Conservation (phyloP, 495 filamentous ascomycete genomes). For the Trichoderma virens region DNA sequence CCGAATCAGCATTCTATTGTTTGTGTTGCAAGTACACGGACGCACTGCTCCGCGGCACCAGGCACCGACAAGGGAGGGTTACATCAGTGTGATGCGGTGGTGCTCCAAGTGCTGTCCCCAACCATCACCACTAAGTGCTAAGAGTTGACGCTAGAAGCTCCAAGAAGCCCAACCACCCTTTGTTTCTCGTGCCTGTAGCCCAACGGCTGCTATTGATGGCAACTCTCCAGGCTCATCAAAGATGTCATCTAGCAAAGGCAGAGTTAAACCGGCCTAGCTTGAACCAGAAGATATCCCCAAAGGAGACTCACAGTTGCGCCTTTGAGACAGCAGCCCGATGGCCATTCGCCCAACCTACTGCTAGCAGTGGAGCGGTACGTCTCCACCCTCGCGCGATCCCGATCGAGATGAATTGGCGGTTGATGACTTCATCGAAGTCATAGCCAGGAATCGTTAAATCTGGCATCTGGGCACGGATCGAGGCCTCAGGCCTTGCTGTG, state of each 20-base stretch:
- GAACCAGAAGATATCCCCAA: neutral
- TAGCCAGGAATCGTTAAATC: neutral
- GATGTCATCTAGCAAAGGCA: neutral
- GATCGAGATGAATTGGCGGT: neutral
- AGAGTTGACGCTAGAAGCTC: neutral
- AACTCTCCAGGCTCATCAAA: too few relatives aligned
- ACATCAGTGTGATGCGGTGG: conserved; percentile 7
- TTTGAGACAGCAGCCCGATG: neutral
- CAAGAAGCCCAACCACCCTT: neutral
- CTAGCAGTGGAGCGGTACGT: neutral
- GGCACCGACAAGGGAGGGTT: conserved; percentile 6
- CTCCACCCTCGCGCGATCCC: neutral
- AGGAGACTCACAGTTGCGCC: neutral
- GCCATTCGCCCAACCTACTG: neutral
- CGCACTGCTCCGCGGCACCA: neutral
- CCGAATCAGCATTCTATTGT: neutral
- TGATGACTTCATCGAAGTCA: conserved; percentile 6
- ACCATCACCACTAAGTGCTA: neutral
- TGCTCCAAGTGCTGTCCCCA: neutral
- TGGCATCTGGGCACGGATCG: neutral
- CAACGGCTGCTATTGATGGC: too few relatives aligned
- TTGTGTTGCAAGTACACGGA: neutral
- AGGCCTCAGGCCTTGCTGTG: neutral
- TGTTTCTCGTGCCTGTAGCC: too few relatives aligned
- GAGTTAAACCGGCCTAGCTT: neutral